Evolutionary conservation across 345 rosid genomes (phyloP).

Genomic region (Murraya koenigii): DNA sequence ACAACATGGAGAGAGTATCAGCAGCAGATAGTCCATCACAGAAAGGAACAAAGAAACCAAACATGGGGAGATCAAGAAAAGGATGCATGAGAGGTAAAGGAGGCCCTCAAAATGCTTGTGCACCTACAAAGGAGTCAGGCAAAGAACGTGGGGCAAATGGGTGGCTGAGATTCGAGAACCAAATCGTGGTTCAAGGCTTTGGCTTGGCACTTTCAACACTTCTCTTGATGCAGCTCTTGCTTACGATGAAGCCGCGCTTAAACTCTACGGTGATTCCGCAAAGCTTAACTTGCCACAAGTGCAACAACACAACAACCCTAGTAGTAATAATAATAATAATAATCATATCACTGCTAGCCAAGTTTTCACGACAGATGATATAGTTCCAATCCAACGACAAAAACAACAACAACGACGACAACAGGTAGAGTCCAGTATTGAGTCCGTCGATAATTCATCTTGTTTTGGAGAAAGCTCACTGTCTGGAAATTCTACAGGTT

Average conservation of each 20-base stretch:
- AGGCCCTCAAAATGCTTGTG: conserved; percentile 67
- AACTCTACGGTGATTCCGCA: conserved; percentile 46
- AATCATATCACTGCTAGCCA: not conserved
- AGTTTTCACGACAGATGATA: not conserved
- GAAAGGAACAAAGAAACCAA: conserved; percentile 23
- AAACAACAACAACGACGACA: not conserved
- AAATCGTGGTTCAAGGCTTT: conserved; percentile 45
- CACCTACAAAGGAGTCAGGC: conserved; percentile 52
- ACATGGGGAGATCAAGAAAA: conserved; percentile 57
- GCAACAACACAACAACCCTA: conserved; percentile 7
- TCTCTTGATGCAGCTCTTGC: conserved; percentile 51
- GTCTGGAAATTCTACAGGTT: not conserved
- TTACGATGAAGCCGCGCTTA: conserved; percentile 53
- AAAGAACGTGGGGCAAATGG: conserved; percentile 69
- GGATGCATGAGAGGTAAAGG: conserved; percentile 75
- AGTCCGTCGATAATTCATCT: not conserved
- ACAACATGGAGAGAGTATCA: conserved; percentile 11
- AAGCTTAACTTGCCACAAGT: conserved; percentile 47
- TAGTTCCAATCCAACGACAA: not conserved
- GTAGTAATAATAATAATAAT: too few relatives aligned
- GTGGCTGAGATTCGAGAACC: conserved; percentile 62
- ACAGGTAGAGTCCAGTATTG: not conserved
- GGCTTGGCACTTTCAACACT: conserved; percentile 58
- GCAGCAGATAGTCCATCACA: not conserved
- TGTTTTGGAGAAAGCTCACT: not conserved